phyloP scores from a whole-genome alignment of 202 grass and related monocot genomes.

The Zoysia matrella region DNA sequence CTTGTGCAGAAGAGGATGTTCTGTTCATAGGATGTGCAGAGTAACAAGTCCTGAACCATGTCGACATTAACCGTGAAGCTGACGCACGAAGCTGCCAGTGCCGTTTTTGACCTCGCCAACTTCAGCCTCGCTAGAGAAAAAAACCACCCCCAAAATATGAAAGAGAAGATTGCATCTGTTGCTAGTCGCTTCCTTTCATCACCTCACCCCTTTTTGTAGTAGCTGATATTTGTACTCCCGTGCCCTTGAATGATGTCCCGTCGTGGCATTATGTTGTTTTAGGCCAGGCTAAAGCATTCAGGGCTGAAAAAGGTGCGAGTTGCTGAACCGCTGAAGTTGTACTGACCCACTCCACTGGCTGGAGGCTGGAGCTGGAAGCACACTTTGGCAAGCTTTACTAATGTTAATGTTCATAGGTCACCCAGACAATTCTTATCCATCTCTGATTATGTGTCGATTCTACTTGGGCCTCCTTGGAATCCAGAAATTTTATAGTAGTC shows the following conservation, averaged over 20 bases:
- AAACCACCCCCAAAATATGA: not conserved
- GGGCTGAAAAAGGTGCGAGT: not conserved
- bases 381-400: no score
- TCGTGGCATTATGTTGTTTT: slow-evolving; percentile 30
- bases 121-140: not conserved
- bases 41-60: slow-evolving; percentile 1
- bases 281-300: slow-evolving; percentile 4
- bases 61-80: slow-evolving; percentile 34
- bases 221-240: slow-evolving; percentile 1
- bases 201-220: slow-evolving; percentile 33
- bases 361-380: no score
- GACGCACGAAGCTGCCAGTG: slow-evolving; percentile 19
- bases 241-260: slow-evolving; percentile 3
- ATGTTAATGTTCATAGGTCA: no score
- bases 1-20: slow-evolving; percentile 68
- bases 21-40: slow-evolving; percentile 56
- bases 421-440: no score
- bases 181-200: slow-evolving; percentile 44
- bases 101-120: slow-evolving; percentile 53
- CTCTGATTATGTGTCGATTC: no score
- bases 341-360: not conserved
- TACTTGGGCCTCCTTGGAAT: no score
- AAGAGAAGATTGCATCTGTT: slow-evolving; percentile 31
- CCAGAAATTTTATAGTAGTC: no score
- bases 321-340: slow-evolving; percentile 15